Evolutionary conservation across 768 basidiomycete species (phyloP), one percentile per base, ranked within the genome.

Genomic region (Boletus pseudopeckii): DNA sequence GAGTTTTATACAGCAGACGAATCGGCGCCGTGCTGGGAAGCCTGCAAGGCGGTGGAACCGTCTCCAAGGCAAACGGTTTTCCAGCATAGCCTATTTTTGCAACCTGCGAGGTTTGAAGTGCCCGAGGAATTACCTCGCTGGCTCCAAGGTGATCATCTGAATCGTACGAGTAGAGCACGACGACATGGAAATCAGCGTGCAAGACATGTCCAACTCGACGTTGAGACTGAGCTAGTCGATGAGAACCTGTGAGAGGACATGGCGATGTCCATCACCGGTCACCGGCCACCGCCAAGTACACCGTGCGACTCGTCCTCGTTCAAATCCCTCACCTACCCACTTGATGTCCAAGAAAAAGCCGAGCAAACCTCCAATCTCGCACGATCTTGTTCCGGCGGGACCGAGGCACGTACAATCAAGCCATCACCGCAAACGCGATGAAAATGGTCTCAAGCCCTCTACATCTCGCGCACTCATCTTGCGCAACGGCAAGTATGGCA

Each of bases 401-500:
- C 77, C 80, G 13, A 74, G 75, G 55, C 75, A 84, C 45, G 71
- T 88, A 13, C 69, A 73, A 58, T 61, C 53, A 7, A 68, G 60
- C 45, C 56, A 64, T 20, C 57, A 66, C 30, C 48, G 70, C 9
- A 79, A 79, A 56, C 77, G 79, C 48, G 75, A 80, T 48, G 75
- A 74, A 62, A 70, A 80, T 56, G 77, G 78, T 33, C 71, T 79
- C 52, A 77, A 76, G 58, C 86, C 85, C 0, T 81, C 84, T 2
- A 90, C 89, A 1, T 75, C 80, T n/a, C 82, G 85, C 40, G 89
- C 90, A 26, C 77, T 91, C 50, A 67, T 90, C 51, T 70, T 91
- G 57, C 80, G 90, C 57, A 86, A 89, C 62, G 86, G 85, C 39
- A 90, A 89, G 64, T 71, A 85, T 70, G 89, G 87, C 13, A 76